These are phyloP conservation scores for Grosmannia penicillata DNA, from an alignment of 2,329 filamentous ascomycete genomes.

Conservation along the genomic window DNA sequence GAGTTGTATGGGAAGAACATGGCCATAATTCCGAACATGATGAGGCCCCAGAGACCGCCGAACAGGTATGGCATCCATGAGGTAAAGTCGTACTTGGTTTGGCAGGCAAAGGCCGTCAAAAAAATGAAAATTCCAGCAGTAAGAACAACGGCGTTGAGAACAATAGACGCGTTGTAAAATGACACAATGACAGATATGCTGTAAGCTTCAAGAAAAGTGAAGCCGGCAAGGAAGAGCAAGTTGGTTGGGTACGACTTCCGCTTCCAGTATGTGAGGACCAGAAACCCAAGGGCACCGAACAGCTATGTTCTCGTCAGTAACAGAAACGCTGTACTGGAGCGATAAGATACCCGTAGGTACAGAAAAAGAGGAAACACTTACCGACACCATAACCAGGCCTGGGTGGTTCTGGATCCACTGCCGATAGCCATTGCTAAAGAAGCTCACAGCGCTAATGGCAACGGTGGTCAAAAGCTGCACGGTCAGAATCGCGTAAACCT, in stretches of 20 bases:
- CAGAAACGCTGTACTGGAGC: no score
- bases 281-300: constrained; percentile 68
- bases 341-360: no score
- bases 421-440: constrained; percentile 69
- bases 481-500: constrained; percentile 97
- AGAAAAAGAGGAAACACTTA: constrained; percentile 21
- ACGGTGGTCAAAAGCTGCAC: constrained; percentile 80
- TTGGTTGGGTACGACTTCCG: constrained; percentile 92
- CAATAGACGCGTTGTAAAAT: constrained; percentile 71
- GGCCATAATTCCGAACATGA: constrained; percentile 87
- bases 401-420: constrained; percentile 73
- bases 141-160: constrained; percentile 78
- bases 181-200: constrained; percentile 83
- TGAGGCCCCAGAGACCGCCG: constrained; percentile 73
- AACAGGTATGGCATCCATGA: constrained; percentile 94
- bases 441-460: constrained; percentile 66
- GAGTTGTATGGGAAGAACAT: constrained; percentile 76
- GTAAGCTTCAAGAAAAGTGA: constrained; percentile 89
- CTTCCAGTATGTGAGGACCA: constrained; percentile 88
- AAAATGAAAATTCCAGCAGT: constrained; percentile 73
- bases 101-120: constrained; percentile 80
- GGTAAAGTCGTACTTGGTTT: constrained; percentile 97
- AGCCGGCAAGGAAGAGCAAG: constrained; percentile 77
- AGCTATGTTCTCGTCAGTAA: constrained; percentile 28
- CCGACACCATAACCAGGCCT: constrained; percentile 74